These are phyloP conservation scores for Trichaptum fuscoviolaceum DNA, from an alignment of 768 basidiomycete genomes.

Conservation along the genomic window DNA sequence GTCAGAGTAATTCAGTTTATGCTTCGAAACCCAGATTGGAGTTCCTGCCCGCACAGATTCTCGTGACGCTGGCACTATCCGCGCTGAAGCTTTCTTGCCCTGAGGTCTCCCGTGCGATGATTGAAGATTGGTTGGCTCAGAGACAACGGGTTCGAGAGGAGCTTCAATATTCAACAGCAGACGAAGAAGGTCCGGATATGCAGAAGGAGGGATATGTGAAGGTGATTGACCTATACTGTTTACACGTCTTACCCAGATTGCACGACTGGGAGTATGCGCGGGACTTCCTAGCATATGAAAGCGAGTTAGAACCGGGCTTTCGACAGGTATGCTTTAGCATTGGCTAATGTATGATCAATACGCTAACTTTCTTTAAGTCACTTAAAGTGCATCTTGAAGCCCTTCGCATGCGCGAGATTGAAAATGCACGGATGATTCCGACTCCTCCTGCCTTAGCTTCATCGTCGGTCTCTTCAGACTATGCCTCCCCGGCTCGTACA, in stretches of 20 bases:
- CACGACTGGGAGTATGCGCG: conserved; percentile 77
- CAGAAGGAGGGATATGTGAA: conserved; percentile 58
- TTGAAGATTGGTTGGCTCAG: conserved; percentile 75
- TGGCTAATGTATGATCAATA: conserved; percentile 26
- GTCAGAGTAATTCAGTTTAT: not conserved
- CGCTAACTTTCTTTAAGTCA: conserved; percentile 15
- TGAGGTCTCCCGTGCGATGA: conserved; percentile 55
- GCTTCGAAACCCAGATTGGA: conserved; percentile 39
- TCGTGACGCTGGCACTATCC: conserved; percentile 65
- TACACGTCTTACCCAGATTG: conserved; percentile 66
- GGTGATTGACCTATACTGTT: conserved; percentile 69
- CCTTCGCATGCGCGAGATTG: conserved; percentile 35
- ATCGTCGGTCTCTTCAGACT: conserved; percentile 25
- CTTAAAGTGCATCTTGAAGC: conserved; percentile 17
- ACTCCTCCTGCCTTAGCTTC: conserved; percentile 21
- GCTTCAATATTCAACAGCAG: conserved; percentile 19
- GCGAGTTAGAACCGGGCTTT: conserved; percentile 45
- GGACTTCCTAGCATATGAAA: conserved; percentile 72
- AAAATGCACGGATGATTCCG: conserved; percentile 25
- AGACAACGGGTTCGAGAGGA: conserved; percentile 34
- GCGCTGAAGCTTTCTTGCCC: conserved; percentile 62
- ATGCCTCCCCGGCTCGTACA: conserved; percentile 25
- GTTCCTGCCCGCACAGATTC: conserved; percentile 63
- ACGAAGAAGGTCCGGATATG: conserved; percentile 21
- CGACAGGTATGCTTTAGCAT: conserved; percentile 42